phyloP scores from a whole-genome alignment of 1,284 basidiomycete species.

The Rhodotorula mucilaginosa region DNA sequence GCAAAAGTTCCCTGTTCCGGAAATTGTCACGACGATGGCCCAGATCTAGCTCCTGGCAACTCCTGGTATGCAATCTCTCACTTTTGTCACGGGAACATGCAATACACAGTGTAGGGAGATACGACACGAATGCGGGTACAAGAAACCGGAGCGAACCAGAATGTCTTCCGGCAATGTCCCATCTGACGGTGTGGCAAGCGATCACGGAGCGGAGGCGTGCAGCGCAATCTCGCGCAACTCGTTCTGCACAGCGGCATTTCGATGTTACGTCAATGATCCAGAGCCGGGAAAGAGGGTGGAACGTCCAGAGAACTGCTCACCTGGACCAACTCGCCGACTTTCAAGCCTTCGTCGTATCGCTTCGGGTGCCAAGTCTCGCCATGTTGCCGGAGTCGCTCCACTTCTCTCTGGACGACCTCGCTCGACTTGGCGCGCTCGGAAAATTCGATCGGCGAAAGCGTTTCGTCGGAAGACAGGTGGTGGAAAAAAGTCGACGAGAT shows the following conservation, averaged over 20 bases:
- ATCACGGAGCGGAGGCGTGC: not conserved
- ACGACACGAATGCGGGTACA: no score
- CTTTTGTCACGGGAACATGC: not conserved
- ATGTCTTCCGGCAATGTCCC: no score
- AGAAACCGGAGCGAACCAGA: no score
- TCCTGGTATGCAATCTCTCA: not conserved
- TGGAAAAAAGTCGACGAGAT: conserved; percentile 94
- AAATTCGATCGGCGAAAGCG: conserved; percentile 15
- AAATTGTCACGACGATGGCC: no score
- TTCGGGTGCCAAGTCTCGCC: conserved; percentile 52
- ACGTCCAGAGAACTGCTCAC: not conserved
- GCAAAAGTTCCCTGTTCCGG: no score
- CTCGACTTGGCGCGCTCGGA: not conserved
- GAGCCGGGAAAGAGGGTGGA: not conserved
- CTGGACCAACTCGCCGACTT: conserved; percentile 71
- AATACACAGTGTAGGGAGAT: not conserved
- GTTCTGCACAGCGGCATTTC: conserved; percentile 55
- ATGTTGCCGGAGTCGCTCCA: conserved; percentile 51
- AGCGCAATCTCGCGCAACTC: conserved; percentile 34
- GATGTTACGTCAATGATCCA: not conserved
- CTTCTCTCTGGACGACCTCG: conserved; percentile 45
- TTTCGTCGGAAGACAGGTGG: conserved; percentile 79
- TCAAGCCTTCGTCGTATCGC: conserved; percentile 67
- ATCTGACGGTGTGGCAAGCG: not conserved
- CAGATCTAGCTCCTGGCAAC: not conserved